phyloP scores from a whole-genome alignment of 805 yeast genomes.

The Groenewaldozyma salmanticensis region DNA sequence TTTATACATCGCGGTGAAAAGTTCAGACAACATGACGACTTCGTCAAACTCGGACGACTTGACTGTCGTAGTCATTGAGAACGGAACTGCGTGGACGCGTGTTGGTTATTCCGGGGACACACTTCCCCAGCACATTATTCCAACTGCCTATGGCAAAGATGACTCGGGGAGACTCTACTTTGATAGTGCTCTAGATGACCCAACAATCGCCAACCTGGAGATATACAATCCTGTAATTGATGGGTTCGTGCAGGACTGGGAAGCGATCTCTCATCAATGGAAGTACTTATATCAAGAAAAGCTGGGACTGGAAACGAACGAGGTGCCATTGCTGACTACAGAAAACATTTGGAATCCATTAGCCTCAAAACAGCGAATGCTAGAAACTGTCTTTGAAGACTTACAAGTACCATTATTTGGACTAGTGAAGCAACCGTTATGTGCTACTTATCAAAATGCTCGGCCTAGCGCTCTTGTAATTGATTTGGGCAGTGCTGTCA shows the following conservation, averaged over 20 bases:
- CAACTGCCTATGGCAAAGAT: conserved; percentile 49
- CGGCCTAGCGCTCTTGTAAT: conserved; percentile 69
- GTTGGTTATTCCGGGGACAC: conserved; percentile 92
- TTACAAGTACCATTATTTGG: conserved; percentile 70
- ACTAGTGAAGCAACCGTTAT: conserved; percentile 65
- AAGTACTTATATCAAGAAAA: conserved; percentile 44
- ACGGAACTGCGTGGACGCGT: conserved; percentile 75
- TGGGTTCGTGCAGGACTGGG: conserved; percentile 45
- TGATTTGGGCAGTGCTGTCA: conserved; percentile 65
- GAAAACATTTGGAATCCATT: conserved; percentile 64
- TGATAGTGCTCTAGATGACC: conserved; percentile 36
- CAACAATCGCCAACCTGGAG: conserved; percentile 25
- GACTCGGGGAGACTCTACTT: conserved; percentile 20
- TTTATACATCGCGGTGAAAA: too few relatives aligned
- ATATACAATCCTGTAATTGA: conserved; percentile 26
- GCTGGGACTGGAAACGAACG: conserved; percentile 44
- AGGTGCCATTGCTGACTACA: conserved; percentile 53
- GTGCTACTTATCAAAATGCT: conserved; percentile 42
- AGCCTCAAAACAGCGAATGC: conserved; percentile 45
- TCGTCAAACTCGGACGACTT: conserved; percentile 50
- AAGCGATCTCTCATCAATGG: conserved; percentile 60
- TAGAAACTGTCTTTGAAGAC: conserved; percentile 67
- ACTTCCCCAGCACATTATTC: conserved; percentile 62
- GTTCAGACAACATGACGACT: background rate
- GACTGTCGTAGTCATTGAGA: conserved; percentile 81